Evolutionary conservation across 495 filamentous ascomycete species (phyloP).

Genomic region (Staphylotrichum tortipilum): DNA sequence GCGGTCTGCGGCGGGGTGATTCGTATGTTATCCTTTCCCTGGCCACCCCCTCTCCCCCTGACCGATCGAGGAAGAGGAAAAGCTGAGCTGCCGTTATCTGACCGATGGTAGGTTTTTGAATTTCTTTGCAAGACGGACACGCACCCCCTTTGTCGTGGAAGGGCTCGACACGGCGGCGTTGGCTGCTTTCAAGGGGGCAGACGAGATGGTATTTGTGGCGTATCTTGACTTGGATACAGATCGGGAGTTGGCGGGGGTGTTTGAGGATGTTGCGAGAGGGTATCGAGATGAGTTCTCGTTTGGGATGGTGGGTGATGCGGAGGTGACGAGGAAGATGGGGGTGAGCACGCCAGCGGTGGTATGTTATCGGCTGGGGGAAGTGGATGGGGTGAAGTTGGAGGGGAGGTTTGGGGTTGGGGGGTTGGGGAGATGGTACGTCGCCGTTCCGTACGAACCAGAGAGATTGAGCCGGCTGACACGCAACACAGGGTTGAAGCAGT

Average conservation of each 20-base stretch:
- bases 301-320: conserved; percentile 21
- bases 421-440: conserved; percentile 18
- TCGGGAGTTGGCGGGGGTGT: conserved; percentile 5
- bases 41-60: too few species aligned
- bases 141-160: conserved; percentile 26
- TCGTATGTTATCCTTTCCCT: conserved; percentile 25
- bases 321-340: conserved; percentile 8
- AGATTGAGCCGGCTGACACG: background rate
- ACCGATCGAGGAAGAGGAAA: too few species aligned
- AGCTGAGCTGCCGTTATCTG: too few species aligned
- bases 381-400: conserved; percentile 17
- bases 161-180: conserved; percentile 13
- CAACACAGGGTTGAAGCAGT: conserved; percentile 23
- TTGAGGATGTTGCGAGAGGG: conserved; percentile 21
- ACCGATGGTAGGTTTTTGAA: too few species aligned
- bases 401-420: conserved; percentile 14
- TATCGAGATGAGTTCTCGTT: conserved; percentile 33
- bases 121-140: conserved; percentile 21
- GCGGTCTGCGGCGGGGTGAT: conserved; percentile 22
- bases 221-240: conserved; percentile 21
- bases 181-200: conserved; percentile 25
- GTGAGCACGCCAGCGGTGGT: conserved; percentile 22
- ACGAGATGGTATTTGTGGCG: conserved; percentile 32
- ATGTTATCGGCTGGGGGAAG: conserved; percentile 29
- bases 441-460: background rate